phyloP scores from a whole-genome alignment of 306 rosid species.

The Mimosa bimucronata region DNA sequence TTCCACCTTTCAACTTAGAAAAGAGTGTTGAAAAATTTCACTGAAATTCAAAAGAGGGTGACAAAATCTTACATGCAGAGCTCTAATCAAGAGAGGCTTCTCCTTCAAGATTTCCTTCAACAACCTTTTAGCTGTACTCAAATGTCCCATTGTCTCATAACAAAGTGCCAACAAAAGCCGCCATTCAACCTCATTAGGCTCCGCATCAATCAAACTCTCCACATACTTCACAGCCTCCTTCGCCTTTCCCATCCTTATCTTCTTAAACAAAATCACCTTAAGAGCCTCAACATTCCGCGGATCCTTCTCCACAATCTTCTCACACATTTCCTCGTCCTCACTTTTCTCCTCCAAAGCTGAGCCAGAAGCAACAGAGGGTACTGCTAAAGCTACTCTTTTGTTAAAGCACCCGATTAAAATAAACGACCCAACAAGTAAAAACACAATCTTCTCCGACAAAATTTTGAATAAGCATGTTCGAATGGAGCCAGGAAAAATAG shows the following conservation, averaged over 20 bases:
- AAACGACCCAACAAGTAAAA: slow-evolving; percentile 70
- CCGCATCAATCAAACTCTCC: slow-evolving; percentile 65
- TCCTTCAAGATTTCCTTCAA: slow-evolving; percentile 64
- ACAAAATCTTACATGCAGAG: slow-evolving; percentile 78
- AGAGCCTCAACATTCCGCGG: slow-evolving; percentile 68
- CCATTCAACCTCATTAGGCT: slow-evolving; percentile 88
- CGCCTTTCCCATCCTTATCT: slow-evolving; percentile 75
- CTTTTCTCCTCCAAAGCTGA: slow-evolving; percentile 48
- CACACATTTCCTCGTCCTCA: slow-evolving; percentile 60
- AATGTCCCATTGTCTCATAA: slow-evolving; percentile 73
- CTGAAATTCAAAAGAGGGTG: slow-evolving; percentile 20
- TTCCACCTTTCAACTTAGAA: background rate
- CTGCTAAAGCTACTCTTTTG: slow-evolving; percentile 52
- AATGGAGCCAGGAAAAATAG: slow-evolving; percentile 13
- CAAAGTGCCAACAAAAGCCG: slow-evolving; percentile 81
- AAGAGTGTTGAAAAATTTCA: too few relatives aligned
- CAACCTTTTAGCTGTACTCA: slow-evolving; percentile 66
- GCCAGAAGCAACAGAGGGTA: slow-evolving; percentile 47
- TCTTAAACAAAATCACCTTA: slow-evolving; percentile 71
- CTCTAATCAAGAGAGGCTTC: slow-evolving; percentile 79
- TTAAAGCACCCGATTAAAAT: slow-evolving; percentile 57
- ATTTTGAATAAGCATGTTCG: slow-evolving; percentile 33
- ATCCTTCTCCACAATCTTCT: slow-evolving; percentile 69
- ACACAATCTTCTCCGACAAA: slow-evolving; percentile 47
- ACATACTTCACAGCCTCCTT: slow-evolving; percentile 76